Evolutionary conservation across 73 alveolate species (phyloP), one percentile per base, ranked within the genome.

Genomic region (Paraurostyla sp.): DNA sequence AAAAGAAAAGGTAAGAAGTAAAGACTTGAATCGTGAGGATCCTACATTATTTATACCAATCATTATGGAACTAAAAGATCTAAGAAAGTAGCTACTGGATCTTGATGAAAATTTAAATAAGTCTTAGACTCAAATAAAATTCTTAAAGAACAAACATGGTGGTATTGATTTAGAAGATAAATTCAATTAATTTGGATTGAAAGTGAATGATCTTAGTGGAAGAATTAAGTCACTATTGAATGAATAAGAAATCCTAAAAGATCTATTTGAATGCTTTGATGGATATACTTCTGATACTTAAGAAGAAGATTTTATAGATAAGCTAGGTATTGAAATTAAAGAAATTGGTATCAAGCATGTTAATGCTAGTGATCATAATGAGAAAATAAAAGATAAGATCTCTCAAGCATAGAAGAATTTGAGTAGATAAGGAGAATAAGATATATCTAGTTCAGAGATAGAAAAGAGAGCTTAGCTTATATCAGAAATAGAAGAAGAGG

Each of bases 81-180:
- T 78, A 22, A 78, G 50, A 52, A 3, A 1, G 13, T 35, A 11
- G 22, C 58, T 78, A 27, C 50, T 13, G 9, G 76, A 49, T 16
- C 27, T 35, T 29, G 69, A 78, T 32, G 40, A 50, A 78, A n/a
- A 16, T 11, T 20, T 51, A 27, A 33, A 32, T 22, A 30, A 42
- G 0, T 13, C 52, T 16, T 0, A 13, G 11, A 36, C 20, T 43
- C 20, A 50, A 36, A n/a, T 78, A 56, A 18, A 54, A 52, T 54
- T 52, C 62, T 36, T 78, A 3, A 49, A 54, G 62, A 52, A 78
- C 29, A 84, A 89, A 43, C 71, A 60, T 25, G 84, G 76, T n/a
- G 68, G 91, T 54, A 3, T 91, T 27, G 93, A 84, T 62, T 32
- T 76, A 29, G 91, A 89, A 30, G 84, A 91, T 83, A 91, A 75